Evolutionary conservation across 169 alveolate species (phyloP).

Genomic region (Besnoitia besnoiti): DNA sequence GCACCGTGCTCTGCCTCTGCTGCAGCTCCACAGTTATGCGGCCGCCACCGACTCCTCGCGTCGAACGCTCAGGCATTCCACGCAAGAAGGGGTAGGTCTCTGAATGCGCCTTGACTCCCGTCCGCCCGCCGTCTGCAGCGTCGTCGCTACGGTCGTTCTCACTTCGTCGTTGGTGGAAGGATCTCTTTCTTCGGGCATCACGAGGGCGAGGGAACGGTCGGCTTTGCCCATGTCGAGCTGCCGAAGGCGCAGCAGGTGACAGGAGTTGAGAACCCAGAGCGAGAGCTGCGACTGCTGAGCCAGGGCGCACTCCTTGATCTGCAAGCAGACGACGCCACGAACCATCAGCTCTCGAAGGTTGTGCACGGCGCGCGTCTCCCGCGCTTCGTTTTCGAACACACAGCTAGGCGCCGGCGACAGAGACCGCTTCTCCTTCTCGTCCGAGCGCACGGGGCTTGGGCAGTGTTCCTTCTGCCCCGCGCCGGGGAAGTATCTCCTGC

Average conservation of each 20-base stretch:
- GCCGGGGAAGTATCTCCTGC: not conserved
- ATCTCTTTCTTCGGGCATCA: slow-evolving; percentile 42
- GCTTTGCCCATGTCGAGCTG: slow-evolving; percentile 51
- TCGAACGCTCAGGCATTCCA: too few species aligned
- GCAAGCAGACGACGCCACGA: slow-evolving; percentile 42
- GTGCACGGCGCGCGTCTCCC: not conserved
- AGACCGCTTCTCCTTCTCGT: not conserved
- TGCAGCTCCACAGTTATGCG: too few species aligned
- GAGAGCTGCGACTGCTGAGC: slow-evolving; percentile 39
- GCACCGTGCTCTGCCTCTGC: too few species aligned
- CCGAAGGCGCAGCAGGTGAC: slow-evolving; percentile 51
- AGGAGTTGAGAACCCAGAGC: slow-evolving; percentile 46
- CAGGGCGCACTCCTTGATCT: slow-evolving; percentile 39
- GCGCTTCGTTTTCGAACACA: not conserved
- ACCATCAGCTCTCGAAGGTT: not conserved
- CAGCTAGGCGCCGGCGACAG: not conserved
- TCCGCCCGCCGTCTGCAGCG: too few species aligned
- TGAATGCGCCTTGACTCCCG: too few species aligned
- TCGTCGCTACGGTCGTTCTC: too few species aligned
- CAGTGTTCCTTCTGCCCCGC: not conserved
- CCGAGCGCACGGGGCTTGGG: not conserved
- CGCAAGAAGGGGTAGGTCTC: too few species aligned
- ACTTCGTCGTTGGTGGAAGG: not conserved
- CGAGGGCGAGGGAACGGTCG: not conserved
- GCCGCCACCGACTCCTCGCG: too few species aligned